Base-by-base conservation (phyloP, 2,329 filamentous ascomycete genomes). In the Colletotrichum spaethianum region DNA sequence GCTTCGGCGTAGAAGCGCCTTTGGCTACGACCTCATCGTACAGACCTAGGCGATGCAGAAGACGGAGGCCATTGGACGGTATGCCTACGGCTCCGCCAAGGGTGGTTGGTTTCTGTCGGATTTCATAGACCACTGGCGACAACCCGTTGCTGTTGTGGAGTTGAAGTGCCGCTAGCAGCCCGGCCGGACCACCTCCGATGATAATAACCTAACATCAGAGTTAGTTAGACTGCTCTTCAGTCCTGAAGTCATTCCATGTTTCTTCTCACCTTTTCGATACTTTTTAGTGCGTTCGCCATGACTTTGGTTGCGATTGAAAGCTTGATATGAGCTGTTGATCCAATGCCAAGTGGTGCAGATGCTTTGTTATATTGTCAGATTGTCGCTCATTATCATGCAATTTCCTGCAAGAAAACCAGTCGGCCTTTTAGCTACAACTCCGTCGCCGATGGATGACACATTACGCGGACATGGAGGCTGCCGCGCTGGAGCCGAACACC, bases 101-200 rank as follows among this genome's bases (percentile, higher is more conserved):
- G 3, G 57, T 63, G 14, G 48, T 57, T 23, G 68, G 68, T 31
- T 26, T 16, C 0, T 50, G 63, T 12, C 68, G 68, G 50, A 71
- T 67, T 23, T 71, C 68, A 18, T 67, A 71, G 33, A 71, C n/a
- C 36, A 61, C 44, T 23, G 48, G 59, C 7, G 50, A 48, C n/a
- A 67, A 52, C 0, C 44, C 38, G 18, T 71, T 60, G 56, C 42
- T n/a, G 42, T 64, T 50, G 40, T 57, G 28, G 61, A 57, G 46
- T 44, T 40, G 63, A 2, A 71, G 69, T 4, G 69, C 69, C 36
- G 69, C 56, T 2, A 61, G 48, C 11, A 71, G 16, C 18, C 63
- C 69, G 1, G 81, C 79, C 38, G 82, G 85, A 61, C 85, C 69
- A 33, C 56, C 57, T 11, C 69, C 63, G 33, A 71, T 59, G 31